Base-by-base conservation (phyloP, 2,329 filamentous ascomycete genomes). In the Thyridium curvatum region DNA sequence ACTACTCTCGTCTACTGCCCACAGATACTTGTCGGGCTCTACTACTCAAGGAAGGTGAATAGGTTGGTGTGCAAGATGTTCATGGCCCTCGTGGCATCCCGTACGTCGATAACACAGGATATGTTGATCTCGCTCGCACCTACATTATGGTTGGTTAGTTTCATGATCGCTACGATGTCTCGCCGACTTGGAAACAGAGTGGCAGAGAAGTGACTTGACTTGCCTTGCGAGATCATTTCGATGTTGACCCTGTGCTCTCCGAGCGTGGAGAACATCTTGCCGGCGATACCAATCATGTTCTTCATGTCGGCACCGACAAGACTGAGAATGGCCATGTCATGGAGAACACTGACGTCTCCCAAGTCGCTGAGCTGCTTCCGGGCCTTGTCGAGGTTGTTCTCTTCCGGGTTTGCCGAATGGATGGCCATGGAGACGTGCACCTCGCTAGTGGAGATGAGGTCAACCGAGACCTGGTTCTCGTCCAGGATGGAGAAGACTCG, bases 91-190 rank as follows among this genome's bases (percentile, higher is more conserved):
- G 90, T 88, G 16, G 93, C 90, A 57, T 97, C 89, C 48, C 82
- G 74, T 49, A 88, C 87, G 53, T 94, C 88, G 58, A 98, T 94
- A 34, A 98, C 93, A 57, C 93, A 98, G 10, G 89, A 95, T 44
- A 98, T 98, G 62, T 97, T 98, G 65, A 98, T 98, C 69, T 98
- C 93, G 59, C 90, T 96, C 18, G 93, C 93, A 53, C 90, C 89
- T 94, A 49, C 2, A 3, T n/a, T 21, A 4, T 30, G 44, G 17
- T 49, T 38, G 31, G 46, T 35, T 18, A 38, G n/a, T n/a, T n/a
- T n/a, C n/a, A n/a, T n/a, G n/a, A n/a, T n/a, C n/a, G n/a, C n/a
- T n/a, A n/a, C n/a, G n/a, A n/a, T n/a, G n/a, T n/a, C n/a, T n/a
- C n/a, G n/a, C n/a, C n/a, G 21, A 26, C 6, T 10, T 26, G 21